These are phyloP conservation scores for Haplosporangium sp. DNA, from an alignment of 371 early-diverging fungal species.

Conservation along the genomic window DNA sequence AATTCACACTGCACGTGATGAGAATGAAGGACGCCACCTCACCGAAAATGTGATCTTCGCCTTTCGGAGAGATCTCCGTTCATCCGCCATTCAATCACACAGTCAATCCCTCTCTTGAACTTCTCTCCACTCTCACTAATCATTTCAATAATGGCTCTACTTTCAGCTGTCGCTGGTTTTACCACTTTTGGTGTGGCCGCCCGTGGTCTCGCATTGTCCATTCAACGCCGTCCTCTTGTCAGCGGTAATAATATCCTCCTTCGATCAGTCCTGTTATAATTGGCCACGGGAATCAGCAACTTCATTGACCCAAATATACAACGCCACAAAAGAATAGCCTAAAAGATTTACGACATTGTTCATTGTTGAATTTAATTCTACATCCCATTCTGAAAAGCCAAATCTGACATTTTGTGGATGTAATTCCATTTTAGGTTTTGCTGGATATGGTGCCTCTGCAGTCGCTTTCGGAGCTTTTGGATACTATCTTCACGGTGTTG, in stretches of 20 bases:
- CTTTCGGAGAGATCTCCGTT: constrained; percentile 2
- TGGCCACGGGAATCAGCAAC: not conserved
- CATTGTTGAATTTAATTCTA: too few relatives aligned
- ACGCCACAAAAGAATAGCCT: too few relatives aligned
- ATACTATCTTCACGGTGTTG: constrained; percentile 41
- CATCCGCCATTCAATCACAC: constrained; percentile 2
- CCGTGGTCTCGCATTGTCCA: constrained; percentile 46
- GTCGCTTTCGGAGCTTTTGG: constrained; percentile 48
- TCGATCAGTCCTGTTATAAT: not conserved
- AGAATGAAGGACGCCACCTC: not conserved
- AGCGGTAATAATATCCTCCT: constrained; percentile 35
- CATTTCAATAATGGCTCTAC: constrained; percentile 35
- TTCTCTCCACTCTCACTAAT: not conserved
- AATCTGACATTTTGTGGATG: constrained; percentile 1
- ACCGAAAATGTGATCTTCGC: constrained; percentile 7
- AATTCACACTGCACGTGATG: constrained; percentile 27
- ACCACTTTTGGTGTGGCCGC: constrained; percentile 54
- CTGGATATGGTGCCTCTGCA: constrained; percentile 53
- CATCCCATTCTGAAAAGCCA: not conserved
- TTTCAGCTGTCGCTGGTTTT: constrained; percentile 54
- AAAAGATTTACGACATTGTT: not conserved
- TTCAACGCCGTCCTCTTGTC: constrained; percentile 50
- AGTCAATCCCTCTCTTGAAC: not conserved
- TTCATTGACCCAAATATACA: not conserved
- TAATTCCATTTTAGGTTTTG: constrained; percentile 40